Base-by-base conservation (phyloP, 2,329 filamentous ascomycete genomes). In the Beauveria brongniartii region DNA sequence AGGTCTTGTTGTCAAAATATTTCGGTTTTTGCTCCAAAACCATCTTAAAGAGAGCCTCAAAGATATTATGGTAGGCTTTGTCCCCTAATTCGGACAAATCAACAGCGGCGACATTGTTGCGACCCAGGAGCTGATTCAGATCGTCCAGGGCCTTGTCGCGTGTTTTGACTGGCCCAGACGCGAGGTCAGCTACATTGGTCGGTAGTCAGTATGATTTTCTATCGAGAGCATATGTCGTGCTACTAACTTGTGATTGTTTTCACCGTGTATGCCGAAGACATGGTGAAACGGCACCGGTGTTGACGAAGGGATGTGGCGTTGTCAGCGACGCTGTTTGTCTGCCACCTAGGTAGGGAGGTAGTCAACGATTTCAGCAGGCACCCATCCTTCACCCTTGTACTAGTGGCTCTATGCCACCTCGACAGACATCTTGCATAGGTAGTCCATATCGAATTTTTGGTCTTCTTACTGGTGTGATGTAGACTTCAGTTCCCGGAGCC, bases 51-150 rank as follows among this genome's bases (percentile, higher is more conserved):
- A 97, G 77, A 1, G 84, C 82, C 68, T 97, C 91, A 67, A 91
- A 90, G 48, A 97, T 85, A 62, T 83, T 82, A 69, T 94, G 88
- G 66, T 90, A 96, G n/a, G 83, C 82, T 70, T 89, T 90, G 70
- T 96, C 91, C 51, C 82, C 82, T 40, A 96, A 77, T 14, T 73
- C 68, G 34, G 71, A 68, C 74, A 77, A 68, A 60, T 74, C 74
- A 22, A 70, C 62, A 5, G 69, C 68, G 43, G 67, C 72, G 43
- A 68, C 71, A 59, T 73, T 75, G n/a, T 68, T 67, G 2, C 70
- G 71, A 57, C 75, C 77, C 10, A 78, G 67, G 9, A 77, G 67
- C 50, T 72, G 69, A 1, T 72, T 69, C 43, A 78, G 64, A 55
- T 78, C 75, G 64, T 78, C 75, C 1, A 79, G 64, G 12, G 75